Evolutionary conservation across 768 basidiomycete species (phyloP).

Genomic region (Pleurotus djamor): DNA sequence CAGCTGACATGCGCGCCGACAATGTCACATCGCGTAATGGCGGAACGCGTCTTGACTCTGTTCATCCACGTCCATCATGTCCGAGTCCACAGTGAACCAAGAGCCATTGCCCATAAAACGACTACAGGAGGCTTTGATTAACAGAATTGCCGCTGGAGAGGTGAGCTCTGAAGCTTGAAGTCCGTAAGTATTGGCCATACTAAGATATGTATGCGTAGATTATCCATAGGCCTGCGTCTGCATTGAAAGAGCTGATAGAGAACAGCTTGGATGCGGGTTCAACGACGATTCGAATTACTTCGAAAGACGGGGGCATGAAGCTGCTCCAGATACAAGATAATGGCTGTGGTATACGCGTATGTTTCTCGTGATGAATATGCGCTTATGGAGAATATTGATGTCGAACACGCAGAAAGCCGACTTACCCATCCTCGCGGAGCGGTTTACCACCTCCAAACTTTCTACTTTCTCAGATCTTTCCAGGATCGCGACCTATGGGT

Average conservation of each 20-base stretch:
- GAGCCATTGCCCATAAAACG: conserved; percentile 70
- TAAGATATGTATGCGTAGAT: conserved; percentile 42
- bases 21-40: not conserved
- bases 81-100: not conserved
- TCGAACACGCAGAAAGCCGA: conserved; percentile 68
- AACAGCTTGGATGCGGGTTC: conserved; percentile 94
- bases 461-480: conserved; percentile 83
- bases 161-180: conserved; percentile 22
- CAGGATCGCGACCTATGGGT: conserved; percentile 88
- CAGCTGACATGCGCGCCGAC: not conserved
- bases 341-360: conserved; percentile 89
- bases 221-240: conserved; percentile 89
- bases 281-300: conserved; percentile 80
- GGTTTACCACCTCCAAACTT: conserved; percentile 95
- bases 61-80: not conserved
- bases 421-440: conserved; percentile 86
- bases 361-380: conserved; percentile 18
- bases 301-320: conserved; percentile 96
- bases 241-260: conserved; percentile 94
- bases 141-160: conserved; percentile 86
- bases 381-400: not conserved
- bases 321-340: conserved; percentile 96
- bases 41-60: not conserved
- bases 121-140: conserved; percentile 82
- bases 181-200: not conserved